Percentiles rank a stretch among this genome's conserved stretches.
Conservation (phyloP, 2,329 filamentous ascomycete species). For the Microdochium bolleyi region DNA sequence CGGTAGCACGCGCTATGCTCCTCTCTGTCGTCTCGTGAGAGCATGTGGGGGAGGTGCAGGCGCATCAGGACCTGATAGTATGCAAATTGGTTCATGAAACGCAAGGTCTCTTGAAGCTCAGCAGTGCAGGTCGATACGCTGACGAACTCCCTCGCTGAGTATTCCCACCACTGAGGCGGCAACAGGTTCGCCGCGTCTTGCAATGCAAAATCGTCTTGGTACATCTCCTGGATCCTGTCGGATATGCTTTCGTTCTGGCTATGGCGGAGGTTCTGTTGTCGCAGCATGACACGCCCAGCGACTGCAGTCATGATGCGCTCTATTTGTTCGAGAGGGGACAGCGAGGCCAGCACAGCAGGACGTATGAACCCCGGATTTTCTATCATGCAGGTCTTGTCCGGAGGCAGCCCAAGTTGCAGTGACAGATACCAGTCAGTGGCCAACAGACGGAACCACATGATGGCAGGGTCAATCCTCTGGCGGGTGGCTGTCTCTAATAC, state of each 20-base stretch:
- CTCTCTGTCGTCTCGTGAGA: constrained; percentile 17
- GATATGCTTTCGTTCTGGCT: constrained; percentile 20
- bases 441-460: constrained; percentile 38
- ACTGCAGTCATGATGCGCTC: constrained; percentile 25
- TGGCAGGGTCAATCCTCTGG: constrained; percentile 19
- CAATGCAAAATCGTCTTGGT: constrained; percentile 27
- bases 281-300: constrained; percentile 23
- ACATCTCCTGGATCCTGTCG: constrained; percentile 20
- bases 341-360: background rate
- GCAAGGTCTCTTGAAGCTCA: constrained; percentile 21
- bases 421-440: constrained; percentile 37
- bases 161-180: constrained; percentile 33
- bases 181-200: constrained; percentile 24
- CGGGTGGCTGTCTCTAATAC: constrained; percentile 16
- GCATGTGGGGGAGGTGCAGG: constrained; percentile 36
- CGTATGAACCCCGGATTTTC: constrained; percentile 8
- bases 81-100: constrained; percentile 29
- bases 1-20: background rate
- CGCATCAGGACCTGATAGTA: constrained; percentile 33
- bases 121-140: too few species aligned
- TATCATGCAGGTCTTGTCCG: constrained; percentile 15
- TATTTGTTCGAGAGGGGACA: constrained; percentile 20
- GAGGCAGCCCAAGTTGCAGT: constrained; percentile 33
- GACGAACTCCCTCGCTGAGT: too few species aligned
- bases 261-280: constrained; percentile 20